Conservation (phyloP, 805 yeast species). For the Starmerella asiatica region DNA sequence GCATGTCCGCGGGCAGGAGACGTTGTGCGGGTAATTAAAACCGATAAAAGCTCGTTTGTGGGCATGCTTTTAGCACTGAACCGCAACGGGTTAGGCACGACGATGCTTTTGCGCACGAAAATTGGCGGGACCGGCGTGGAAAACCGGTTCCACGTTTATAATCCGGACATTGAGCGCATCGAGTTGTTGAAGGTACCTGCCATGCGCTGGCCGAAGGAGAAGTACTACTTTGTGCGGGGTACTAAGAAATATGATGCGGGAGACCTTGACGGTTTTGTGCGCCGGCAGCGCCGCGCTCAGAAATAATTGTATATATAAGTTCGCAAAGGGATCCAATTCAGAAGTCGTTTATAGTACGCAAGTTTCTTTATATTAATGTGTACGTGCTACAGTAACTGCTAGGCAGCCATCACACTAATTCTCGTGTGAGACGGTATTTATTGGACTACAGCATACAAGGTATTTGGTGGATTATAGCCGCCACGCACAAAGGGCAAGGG, state of each 20-base stretch:
- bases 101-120: constrained; percentile 70
- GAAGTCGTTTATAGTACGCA: too few relatives aligned
- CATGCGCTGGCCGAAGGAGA: constrained; percentile 62
- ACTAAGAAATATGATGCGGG: constrained; percentile 30
- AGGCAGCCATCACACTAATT: too few relatives aligned
- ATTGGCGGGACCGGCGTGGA: constrained; percentile 77
- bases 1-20: constrained; percentile 65
- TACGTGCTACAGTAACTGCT: too few relatives aligned
- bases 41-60: constrained; percentile 43
- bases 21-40: constrained; percentile 59
- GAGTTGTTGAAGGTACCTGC: constrained; percentile 65
- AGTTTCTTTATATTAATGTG: too few relatives aligned
- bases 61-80: constrained; percentile 73
- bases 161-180: constrained; percentile 62
- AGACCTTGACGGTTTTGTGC: constrained; percentile 26
- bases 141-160: constrained; percentile 62
- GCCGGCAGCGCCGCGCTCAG: constrained; percentile 22
- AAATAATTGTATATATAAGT: background rate
- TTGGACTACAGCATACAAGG: too few relatives aligned
- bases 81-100: constrained; percentile 57
- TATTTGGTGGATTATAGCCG: too few relatives aligned
- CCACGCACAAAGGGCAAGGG: too few relatives aligned
- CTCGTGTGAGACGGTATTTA: too few relatives aligned
- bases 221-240: constrained; percentile 79
- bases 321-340: too few relatives aligned